A percentile compares a stretch with the other conserved stretches of the same genome.
phyloP scores from a whole-genome alignment of 345 rosid genomes.

The Hibiscus mutabilis region DNA sequence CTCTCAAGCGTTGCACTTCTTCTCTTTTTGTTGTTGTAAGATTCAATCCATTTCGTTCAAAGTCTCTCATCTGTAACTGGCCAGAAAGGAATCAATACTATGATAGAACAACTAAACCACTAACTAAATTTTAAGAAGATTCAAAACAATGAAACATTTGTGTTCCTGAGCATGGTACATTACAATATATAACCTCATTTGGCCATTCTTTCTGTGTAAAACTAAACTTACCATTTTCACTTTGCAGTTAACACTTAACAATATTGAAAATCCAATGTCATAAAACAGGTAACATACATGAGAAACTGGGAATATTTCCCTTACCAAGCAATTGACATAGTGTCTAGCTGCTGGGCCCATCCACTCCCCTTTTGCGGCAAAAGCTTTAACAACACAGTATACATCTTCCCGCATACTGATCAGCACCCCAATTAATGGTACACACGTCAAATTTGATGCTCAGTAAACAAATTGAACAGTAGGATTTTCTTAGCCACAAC shows the following conservation, averaged over 20 bases:
- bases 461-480: background rate
- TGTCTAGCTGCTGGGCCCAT: conserved; percentile 45
- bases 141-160: conserved; percentile 1
- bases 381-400: conserved; percentile 58
- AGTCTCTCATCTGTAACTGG: conserved; percentile 96
- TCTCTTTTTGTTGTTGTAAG: conserved; percentile 72
- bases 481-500: background rate
- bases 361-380: conserved; percentile 57
- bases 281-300: background rate
- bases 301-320: conserved; percentile 31
- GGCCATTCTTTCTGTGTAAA: background rate
- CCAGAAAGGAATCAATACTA: conserved; percentile 39
- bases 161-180: background rate
- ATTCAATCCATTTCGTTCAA: conserved; percentile 79
- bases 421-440: conserved; percentile 16
- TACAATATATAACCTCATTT: background rate
- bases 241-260: too few relatives aligned
- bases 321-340: conserved; percentile 70
- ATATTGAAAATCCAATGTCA: too few relatives aligned
- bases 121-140: background rate
- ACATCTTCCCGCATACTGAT: conserved; percentile 83
- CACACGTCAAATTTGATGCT: background rate
- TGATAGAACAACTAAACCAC: conserved; percentile 15
- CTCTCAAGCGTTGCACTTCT: conserved; percentile 65
- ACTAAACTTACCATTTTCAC: conserved; percentile 1